Evolutionary conservation across 2,329 filamentous ascomycete species (phyloP), one percentile per base, ranked within the genome.

Genomic region (Didymella segeticola): DNA sequence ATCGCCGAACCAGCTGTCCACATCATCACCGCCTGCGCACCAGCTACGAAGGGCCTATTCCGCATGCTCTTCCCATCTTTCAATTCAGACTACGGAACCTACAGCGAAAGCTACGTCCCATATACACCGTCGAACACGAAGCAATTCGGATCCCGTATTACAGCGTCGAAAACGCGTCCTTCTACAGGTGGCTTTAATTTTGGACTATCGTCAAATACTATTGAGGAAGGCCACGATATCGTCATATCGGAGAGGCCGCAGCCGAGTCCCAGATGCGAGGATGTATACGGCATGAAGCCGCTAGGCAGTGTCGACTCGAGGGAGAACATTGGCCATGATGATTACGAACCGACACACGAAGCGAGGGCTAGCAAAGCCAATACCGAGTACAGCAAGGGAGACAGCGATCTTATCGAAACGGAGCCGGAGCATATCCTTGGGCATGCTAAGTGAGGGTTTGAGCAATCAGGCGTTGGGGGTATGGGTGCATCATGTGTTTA

Each of bases 1-100:
- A 67, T 72, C 27, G 68, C 75, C 23, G 78, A 80, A 59, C 63
- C 77, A 5, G 70, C 72, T 26, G 60, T 79, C 0, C 82, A 80
- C 43, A 82, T 85, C 57, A 73, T 82, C 36, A 82, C 80, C 0
- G 82, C 82, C 6, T 83, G 80, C 57, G 77, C 83, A 0, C 82
- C 82, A 0, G 82, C 82, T 0, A 70, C 84, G 31, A 75, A 80
- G 5, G 80, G 81, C 2, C 73, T 81, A 12, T 58, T 82, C 26
- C 69, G 72, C 3, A 61, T 64, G 30, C 42, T 74, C 8, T 61
- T 69, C 49, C 72, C 72, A 6, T 69, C 71, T 19, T 74, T 74
- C 51, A 61, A 66, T 3, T 60, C 63, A 1, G 51, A 58, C 10
- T 57, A 56, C 11, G 51, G 43, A 1, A 53, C 56, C 17, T 60